Percentiles rank a stretch among this genome's conserved stretches.
These are phyloP conservation scores for Lecanoromycetidae sp. DNA, from an alignment of 2,329 filamentous ascomycete genomes.

Conservation along the genomic window DNA sequence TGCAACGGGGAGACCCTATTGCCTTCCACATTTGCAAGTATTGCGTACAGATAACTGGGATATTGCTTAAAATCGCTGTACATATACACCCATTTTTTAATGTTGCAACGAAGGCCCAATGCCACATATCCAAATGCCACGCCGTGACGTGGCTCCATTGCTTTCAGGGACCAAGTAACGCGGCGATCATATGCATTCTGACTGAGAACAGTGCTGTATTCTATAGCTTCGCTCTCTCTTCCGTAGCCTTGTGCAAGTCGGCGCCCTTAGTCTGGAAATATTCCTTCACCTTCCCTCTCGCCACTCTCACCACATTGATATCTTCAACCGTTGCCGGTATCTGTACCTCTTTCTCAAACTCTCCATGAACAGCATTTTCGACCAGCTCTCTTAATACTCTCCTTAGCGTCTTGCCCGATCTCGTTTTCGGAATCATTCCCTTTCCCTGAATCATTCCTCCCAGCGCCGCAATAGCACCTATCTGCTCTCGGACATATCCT, in stretches of 20 bases:
- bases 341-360: constrained; percentile 58
- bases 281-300: constrained; percentile 55
- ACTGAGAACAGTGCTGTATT: no score
- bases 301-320: constrained; percentile 58
- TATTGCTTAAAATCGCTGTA: no score
- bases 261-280: constrained; percentile 50
- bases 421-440: constrained; percentile 81
- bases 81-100: no score
- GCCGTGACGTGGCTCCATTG: neutral
- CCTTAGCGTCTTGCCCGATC: constrained; percentile 81
- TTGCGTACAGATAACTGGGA: no score
- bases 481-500: constrained; percentile 59
- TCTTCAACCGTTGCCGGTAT: constrained; percentile 84
- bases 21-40: no score
- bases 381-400: constrained; percentile 71
- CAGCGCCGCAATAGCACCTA: constrained; percentile 74
- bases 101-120: no score
- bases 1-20: no score
- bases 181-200: no score
- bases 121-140: neutral
- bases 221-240: constrained; percentile 34
- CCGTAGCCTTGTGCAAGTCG: constrained; percentile 21
- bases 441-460: constrained; percentile 76
- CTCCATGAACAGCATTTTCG: constrained; percentile 65
- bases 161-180: no score